phyloP scores from a whole-genome alignment of 1,284 basidiomycete species.

The Naganishia sp. region DNA sequence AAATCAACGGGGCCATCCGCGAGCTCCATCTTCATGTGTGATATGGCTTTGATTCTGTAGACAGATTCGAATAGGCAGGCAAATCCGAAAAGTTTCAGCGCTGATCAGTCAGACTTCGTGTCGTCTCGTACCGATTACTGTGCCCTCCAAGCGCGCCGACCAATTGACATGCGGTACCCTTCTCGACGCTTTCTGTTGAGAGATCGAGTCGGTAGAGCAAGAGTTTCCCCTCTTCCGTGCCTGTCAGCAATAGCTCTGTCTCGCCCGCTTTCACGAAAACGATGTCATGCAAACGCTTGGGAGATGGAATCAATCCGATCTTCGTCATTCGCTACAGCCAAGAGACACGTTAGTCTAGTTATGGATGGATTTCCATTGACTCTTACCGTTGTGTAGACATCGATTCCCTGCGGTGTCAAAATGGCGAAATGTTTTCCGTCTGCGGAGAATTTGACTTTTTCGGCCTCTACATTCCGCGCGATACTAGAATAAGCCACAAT shows the following conservation, averaged over 20 bases:
- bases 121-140: conserved; percentile 45
- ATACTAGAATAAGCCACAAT: conserved; percentile 43
- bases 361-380: background rate
- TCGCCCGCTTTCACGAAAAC: conserved; percentile 65
- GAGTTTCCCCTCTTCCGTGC: conserved; percentile 74
- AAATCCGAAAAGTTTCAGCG: background rate
- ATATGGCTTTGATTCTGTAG: conserved; percentile 50
- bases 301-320: conserved; percentile 70
- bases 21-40: conserved; percentile 41
- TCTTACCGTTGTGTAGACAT: conserved; percentile 75
- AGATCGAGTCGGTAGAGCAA: conserved; percentile 39
- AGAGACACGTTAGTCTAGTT: conserved; percentile 16
- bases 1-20: conserved; percentile 30
- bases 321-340: conserved; percentile 50
- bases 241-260: conserved; percentile 65
- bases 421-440: conserved; percentile 75
- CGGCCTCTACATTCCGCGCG: conserved; percentile 62
- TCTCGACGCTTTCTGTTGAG: conserved; percentile 36
- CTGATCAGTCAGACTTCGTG: background rate
- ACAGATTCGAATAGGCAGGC: background rate
- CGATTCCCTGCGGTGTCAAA: conserved; percentile 72
- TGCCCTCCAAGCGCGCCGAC: conserved; percentile 49
- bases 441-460: conserved; percentile 78
- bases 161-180: conserved; percentile 42
- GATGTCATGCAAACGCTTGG: conserved; percentile 75